Evolutionary conservation across 164 flowering plant genomes (phyloP).

Genomic region (Chimonanthus salicifolius): DNA sequence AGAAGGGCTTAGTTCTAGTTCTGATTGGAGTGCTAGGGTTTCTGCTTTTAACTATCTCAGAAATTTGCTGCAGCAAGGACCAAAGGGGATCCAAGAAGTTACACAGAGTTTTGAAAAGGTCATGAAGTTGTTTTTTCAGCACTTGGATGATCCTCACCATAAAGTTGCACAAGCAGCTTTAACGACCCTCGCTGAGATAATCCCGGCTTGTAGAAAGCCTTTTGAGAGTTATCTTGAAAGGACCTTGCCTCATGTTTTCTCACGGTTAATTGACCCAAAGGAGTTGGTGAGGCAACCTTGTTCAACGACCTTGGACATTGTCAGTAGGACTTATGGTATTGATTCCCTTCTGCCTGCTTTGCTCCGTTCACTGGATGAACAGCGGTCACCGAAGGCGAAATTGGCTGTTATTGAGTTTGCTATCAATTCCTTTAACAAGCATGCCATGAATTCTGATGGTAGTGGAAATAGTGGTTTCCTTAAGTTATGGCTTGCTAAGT

Average conservation of each 20-base stretch:
- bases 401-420: constrained; percentile 97
- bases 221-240: constrained; percentile 96
- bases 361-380: constrained; percentile 98
- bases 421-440: constrained; percentile 78
- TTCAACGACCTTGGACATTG: constrained; percentile 77
- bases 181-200: constrained; percentile 82
- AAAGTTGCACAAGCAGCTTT: constrained; percentile 99
- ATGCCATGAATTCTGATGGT: constrained; percentile 66
- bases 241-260: constrained; percentile 91
- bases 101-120: constrained; percentile 92
- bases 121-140: constrained; percentile 94
- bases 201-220: constrained; percentile 88
- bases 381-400: constrained; percentile 98
- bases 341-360: constrained; percentile 95
- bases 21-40: constrained; percentile 95
- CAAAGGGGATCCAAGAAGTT: constrained; percentile 85
- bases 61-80: constrained; percentile 82
- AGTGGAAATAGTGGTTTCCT: constrained; percentile 67
- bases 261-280: constrained; percentile 90
- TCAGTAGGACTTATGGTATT: constrained; percentile 77
- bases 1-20: constrained; percentile 84
- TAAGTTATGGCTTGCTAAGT: constrained; percentile 92
- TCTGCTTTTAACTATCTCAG: constrained; percentile 84
- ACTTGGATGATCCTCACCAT: constrained; percentile 98
- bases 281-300: constrained; percentile 93